phyloP scores from a whole-genome alignment of 225 moss, liverwort and hornwort genomes.

The Bryoerythrophyllum caledonicum region DNA sequence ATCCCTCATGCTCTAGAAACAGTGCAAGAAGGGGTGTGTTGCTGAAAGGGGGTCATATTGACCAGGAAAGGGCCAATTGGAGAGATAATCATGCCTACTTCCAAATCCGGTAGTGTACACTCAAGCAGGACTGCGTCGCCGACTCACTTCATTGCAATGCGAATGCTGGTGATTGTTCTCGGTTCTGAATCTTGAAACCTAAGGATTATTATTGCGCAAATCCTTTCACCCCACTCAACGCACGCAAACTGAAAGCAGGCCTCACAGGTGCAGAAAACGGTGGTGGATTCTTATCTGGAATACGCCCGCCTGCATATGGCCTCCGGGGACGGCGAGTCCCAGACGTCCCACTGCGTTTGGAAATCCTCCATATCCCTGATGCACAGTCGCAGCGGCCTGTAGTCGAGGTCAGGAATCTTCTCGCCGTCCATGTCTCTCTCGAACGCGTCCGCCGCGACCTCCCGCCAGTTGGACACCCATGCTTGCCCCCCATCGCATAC shows the following conservation, averaged over 20 bases:
- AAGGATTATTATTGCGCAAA: not conserved
- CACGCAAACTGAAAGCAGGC: not conserved
- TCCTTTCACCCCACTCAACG: not conserved
- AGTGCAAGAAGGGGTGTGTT: not conserved
- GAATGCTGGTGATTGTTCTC: not conserved
- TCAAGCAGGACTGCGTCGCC: constrained; percentile 13
- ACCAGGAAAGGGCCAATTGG: not conserved
- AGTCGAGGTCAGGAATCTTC: constrained; percentile 5
- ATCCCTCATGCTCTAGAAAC: not conserved
- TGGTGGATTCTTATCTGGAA: not conserved
- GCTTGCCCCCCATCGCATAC: constrained; percentile 40
- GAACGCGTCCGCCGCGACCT: constrained; percentile 29
- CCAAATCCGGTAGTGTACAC: constrained; percentile 17
- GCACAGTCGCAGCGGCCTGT: constrained; percentile 33
- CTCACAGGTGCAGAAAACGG: not conserved
- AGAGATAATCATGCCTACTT: not conserved
- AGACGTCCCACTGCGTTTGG: constrained; percentile 57
- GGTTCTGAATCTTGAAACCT: not conserved
- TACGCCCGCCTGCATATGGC: constrained; percentile 18
- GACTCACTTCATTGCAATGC: not conserved
- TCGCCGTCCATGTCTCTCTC: constrained; percentile 8
- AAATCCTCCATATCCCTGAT: constrained; percentile 44
- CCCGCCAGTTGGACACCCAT: constrained; percentile 55
- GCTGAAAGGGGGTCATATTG: constrained; percentile 1
- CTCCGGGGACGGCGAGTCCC: constrained; percentile 48